Evolutionary conservation across 495 filamentous ascomycete genomes (phyloP), one percentile per base, ranked within the genome.

Genomic region (Copromyces sp.): DNA sequence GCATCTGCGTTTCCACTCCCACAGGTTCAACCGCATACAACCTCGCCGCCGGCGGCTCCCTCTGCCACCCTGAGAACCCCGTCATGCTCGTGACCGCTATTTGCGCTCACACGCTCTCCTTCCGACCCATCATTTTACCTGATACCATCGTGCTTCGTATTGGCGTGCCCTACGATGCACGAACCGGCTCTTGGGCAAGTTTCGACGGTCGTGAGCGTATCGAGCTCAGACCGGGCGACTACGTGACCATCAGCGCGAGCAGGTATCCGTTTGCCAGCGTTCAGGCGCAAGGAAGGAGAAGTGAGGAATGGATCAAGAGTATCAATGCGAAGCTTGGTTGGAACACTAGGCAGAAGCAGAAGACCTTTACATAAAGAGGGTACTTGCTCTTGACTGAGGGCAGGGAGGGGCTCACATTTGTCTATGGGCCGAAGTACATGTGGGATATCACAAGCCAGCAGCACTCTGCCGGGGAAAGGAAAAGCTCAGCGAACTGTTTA

Each of bases 1-100:
- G 94, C 17, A 85, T 97, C 65, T 97, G 94, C 82, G 90, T 98
- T 61, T 91, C 93, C 9, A 97, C 93, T 29, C 95, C 94, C 24
- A 97, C 93, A 0, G 95, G 95, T 44, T 95, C 92, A 16, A 99
- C 95, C 59, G 95, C 95, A 17, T 99, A 99, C 84, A 98, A 98
- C 77, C 92, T 99, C 45, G 95, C 95, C 0, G 95, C 96, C 16
- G 96, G 96, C 14, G 95, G 95, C 20, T 95, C 94, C 6, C 88
- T 99, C 32, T 97, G 94, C 73, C 95, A 99, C 76, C 95, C 95
- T 0, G 96, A 98, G 72, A 98, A 98, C 78, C 95, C 95, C 0
- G 94, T 98, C 53, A 97, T 99, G 80, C 90, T 99, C 3, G 88
- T 99, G 3, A 97, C 94, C 0, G 92, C 95, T 39, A 98, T 99